Conservation (phyloP, 176 grass and related monocot species). For the Chrysopogon serrulatus region DNA sequence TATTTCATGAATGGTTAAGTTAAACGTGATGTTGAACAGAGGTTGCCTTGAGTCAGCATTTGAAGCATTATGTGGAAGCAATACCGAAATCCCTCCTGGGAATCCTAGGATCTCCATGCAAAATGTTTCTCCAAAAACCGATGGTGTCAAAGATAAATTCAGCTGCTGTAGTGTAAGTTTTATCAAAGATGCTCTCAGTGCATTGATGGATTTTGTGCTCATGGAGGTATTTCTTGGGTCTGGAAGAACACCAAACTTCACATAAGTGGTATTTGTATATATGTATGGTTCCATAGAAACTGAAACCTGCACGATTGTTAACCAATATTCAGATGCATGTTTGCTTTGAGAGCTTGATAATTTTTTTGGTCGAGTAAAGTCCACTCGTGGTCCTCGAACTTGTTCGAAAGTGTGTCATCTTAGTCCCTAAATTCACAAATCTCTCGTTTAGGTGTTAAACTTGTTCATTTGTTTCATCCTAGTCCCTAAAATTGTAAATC, state of each 20-base stretch:
- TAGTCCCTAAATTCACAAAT: no score
- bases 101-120: constrained; percentile 46
- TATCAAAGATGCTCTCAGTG: constrained; percentile 26
- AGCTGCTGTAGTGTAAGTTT: constrained; percentile 32
- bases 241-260: constrained; percentile 36
- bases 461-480: no score
- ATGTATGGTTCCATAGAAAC: constrained; percentile 11
- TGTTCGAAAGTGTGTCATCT: no score
- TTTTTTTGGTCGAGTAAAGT: no score
- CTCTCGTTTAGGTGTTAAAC: no score
- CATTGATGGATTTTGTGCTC: constrained; percentile 8
- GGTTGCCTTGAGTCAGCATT: neutral
- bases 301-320: constrained; percentile 35
- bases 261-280: constrained; percentile 16
- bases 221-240: constrained; percentile 32
- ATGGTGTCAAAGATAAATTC: constrained; percentile 35
- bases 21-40: constrained; percentile 34
- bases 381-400: no score
- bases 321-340: neutral
- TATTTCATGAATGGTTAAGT: constrained; percentile 25
- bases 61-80: constrained; percentile 2
- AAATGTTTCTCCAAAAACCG: constrained; percentile 34
- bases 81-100: constrained; percentile 53
- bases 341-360: neutral
- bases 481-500: no score